A percentile compares a stretch with the other conserved stretches of the same genome.
phyloP scores from a whole-genome alignment of 345 rosid genomes.

The Rhizophora apiculata region DNA sequence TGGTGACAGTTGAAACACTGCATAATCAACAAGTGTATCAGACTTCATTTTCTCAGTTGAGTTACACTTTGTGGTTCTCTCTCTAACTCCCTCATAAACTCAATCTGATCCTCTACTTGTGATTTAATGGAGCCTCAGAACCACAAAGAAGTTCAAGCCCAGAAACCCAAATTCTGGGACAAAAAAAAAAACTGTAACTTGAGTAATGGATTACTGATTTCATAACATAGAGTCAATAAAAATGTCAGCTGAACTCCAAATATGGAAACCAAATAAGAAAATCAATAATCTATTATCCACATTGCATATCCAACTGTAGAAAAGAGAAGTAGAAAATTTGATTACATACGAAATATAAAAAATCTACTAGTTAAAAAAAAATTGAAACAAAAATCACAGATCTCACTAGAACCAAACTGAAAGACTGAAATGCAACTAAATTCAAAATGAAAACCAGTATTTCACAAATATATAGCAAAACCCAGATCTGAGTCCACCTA shows the following conservation, averaged over 20 bases:
- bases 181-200: conserved; percentile 5
- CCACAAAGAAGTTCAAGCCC: conserved; percentile 14
- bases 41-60: conserved; percentile 57
- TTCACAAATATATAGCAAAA: conserved; percentile 6
- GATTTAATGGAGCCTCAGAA: conserved; percentile 10
- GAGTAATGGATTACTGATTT: conserved; percentile 8
- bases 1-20: conserved; percentile 86
- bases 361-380: conserved; percentile 5
- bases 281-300: conserved; percentile 14
- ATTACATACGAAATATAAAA: neutral
- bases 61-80: conserved; percentile 18
- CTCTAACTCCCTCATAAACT: conserved; percentile 29
- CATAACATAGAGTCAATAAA: neutral
- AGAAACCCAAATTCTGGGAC: conserved; percentile 4
- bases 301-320: conserved; percentile 16
- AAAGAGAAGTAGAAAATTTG: neutral
- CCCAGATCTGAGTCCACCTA: conserved; percentile 52
- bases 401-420: conserved; percentile 25
- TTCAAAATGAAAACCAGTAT: conserved; percentile 14
- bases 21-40: conserved; percentile 63
- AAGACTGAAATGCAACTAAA: conserved; percentile 18
- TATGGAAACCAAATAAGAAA: conserved; percentile 22
- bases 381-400: conserved; percentile 20
- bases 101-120: conserved; percentile 20
- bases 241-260: conserved; percentile 5